These are phyloP conservation scores for Clarireedia homoeocarpa DNA, from an alignment of 2,329 filamentous ascomycete genomes.

Conservation along the genomic window DNA sequence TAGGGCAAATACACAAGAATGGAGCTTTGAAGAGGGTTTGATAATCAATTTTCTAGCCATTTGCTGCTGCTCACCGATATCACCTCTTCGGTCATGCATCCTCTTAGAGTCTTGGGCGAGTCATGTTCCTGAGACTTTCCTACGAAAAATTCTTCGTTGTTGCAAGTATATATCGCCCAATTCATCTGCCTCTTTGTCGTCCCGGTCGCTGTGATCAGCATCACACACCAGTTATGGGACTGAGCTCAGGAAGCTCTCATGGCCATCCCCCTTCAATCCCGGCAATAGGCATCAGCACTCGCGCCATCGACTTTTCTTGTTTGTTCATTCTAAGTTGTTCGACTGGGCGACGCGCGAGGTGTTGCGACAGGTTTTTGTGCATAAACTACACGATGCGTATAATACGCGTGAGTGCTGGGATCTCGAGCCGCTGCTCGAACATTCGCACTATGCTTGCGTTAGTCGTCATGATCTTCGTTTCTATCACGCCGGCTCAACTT, in stretches of 20 bases:
- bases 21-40: no score
- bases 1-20: background rate
- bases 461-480: background rate
- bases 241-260: background rate
- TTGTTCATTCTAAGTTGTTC: background rate
- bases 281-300: background rate
- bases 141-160: background rate
- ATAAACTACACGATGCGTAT: conserved; percentile 13
- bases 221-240: background rate
- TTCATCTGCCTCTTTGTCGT: background rate
- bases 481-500: background rate
- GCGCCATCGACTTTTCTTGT: background rate
- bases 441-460: conserved; percentile 16
- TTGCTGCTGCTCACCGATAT: no score
- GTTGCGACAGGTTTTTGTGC: conserved; percentile 5
- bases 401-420: conserved; percentile 18
- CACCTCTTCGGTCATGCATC: no score
- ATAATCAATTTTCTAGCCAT: no score
- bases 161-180: background rate
- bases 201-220: background rate
- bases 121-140: no score
- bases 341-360: no score
- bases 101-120: no score
- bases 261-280: no score
- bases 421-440: conserved; percentile 15